These are phyloP conservation scores for Tilletia walkeri DNA, from an alignment of 1,284 basidiomycete species.

Conservation along the genomic window DNA sequence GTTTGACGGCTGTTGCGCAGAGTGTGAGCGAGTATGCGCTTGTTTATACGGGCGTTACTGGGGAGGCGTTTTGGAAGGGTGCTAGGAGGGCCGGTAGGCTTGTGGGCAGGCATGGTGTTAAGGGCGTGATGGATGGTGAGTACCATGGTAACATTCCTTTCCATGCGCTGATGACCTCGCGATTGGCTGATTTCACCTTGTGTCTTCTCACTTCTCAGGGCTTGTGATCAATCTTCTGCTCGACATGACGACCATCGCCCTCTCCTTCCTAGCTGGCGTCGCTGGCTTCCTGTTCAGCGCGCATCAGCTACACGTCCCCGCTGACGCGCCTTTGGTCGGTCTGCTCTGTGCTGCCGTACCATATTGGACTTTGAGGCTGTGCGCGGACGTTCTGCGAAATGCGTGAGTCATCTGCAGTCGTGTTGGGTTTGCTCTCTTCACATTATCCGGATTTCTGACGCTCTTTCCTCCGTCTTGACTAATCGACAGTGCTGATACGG, in stretches of 20 bases:
- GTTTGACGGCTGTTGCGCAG: conserved; percentile 58
- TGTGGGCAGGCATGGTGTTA: conserved; percentile 58
- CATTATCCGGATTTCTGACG: no score
- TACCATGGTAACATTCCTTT: conserved; percentile 25
- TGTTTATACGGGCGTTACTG: conserved; percentile 80
- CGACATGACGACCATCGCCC: conserved; percentile 70
- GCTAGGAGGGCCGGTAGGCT: conserved; percentile 69
- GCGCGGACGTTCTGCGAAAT: conserved; percentile 76
- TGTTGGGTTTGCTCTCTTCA: neutral
- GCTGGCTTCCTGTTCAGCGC: conserved; percentile 82
- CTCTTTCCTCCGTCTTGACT: neutral
- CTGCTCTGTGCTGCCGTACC: conserved; percentile 76
- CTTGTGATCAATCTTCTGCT: conserved; percentile 68
- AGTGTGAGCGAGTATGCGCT: conserved; percentile 71
- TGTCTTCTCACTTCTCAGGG: conserved; percentile 36
- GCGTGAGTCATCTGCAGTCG: conserved; percentile 60
- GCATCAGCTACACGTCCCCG: conserved; percentile 73
- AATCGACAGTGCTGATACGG: conserved; percentile 66
- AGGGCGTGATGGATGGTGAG: conserved; percentile 45
- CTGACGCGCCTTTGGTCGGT: conserved; percentile 73
- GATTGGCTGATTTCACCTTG: conserved; percentile 3
- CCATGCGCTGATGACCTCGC: neutral
- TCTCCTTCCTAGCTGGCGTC: conserved; percentile 75
- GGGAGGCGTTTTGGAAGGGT: conserved; percentile 75
- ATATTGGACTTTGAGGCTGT: conserved; percentile 76